Evolutionary conservation across 2,329 filamentous ascomycete genomes (phyloP).

Genomic region (Juglanconis juglandina): DNA sequence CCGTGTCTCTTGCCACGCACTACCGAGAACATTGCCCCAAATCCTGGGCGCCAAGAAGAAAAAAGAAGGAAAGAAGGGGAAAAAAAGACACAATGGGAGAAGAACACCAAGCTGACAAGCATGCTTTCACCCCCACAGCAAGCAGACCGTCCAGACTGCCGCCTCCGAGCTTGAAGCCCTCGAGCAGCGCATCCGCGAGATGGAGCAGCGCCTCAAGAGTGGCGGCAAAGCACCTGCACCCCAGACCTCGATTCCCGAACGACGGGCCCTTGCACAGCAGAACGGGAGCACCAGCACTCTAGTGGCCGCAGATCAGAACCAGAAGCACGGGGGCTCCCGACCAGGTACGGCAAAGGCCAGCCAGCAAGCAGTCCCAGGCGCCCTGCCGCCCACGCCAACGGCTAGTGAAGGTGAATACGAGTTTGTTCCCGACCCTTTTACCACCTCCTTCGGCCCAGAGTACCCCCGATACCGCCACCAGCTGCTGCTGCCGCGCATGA

Average conservation of each 20-base stretch:
- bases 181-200: constrained; percentile 77
- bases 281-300: constrained; percentile 19
- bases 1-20: neutral
- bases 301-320: constrained; percentile 21
- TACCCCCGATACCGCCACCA: constrained; percentile 19
- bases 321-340: constrained; percentile 43
- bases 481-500: constrained; percentile 18
- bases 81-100: neutral
- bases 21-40: neutral
- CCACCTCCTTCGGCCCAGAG: constrained; percentile 19
- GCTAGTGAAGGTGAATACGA: constrained; percentile 62
- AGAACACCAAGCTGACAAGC: constrained; percentile 8
- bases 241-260: constrained; percentile 29
- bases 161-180: constrained; percentile 80
- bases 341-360: constrained; percentile 51
- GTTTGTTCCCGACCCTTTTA: constrained; percentile 26
- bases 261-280: constrained; percentile 25
- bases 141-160: constrained; percentile 71
- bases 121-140: constrained; percentile 50
- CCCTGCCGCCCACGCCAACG: constrained; percentile 58
- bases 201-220: constrained; percentile 70
- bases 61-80: neutral
- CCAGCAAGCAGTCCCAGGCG: constrained; percentile 51
- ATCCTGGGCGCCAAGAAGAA: neutral
- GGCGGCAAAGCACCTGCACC: constrained; percentile 18